These are phyloP conservation scores for Eutrema heterophyllum DNA, from an alignment of 345 rosid species.

Conservation along the genomic window DNA sequence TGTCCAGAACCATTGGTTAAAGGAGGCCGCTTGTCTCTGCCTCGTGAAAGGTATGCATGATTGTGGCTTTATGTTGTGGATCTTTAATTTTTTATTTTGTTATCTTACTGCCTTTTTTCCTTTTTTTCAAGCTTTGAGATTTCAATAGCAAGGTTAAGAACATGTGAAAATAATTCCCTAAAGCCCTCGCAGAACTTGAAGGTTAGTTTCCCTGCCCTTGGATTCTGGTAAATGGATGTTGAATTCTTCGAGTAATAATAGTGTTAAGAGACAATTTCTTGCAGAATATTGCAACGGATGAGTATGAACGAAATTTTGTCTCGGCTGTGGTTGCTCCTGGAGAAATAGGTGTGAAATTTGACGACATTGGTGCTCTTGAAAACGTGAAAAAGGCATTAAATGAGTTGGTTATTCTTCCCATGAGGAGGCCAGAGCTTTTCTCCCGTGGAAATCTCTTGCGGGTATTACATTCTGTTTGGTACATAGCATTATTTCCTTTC, in stretches of 20 bases:
- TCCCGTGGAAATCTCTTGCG: slow-evolving; percentile 83
- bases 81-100: slow-evolving; percentile 11
- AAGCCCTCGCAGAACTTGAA: slow-evolving; percentile 70
- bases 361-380: slow-evolving; percentile 94
- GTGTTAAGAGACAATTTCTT: slow-evolving; percentile 22
- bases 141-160: slow-evolving; percentile 72
- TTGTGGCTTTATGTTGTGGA: slow-evolving; percentile 6
- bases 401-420: slow-evolving; percentile 98
- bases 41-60: slow-evolving; percentile 61
- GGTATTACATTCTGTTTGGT: slow-evolving; percentile 38
- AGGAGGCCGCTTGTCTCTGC: slow-evolving; percentile 66
- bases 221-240: slow-evolving; percentile 5
- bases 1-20: slow-evolving; percentile 58
- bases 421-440: slow-evolving; percentile 94
- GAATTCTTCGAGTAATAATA: background rate
- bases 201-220: slow-evolving; percentile 36
- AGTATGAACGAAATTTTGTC: slow-evolving; percentile 78
- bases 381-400: slow-evolving; percentile 83
- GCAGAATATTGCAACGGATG: slow-evolving; percentile 84
- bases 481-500: background rate
- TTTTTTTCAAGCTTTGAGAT: slow-evolving; percentile 67
- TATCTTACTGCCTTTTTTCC: slow-evolving; percentile 14
- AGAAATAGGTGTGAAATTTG: slow-evolving; percentile 89
- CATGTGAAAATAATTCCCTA: slow-evolving; percentile 51
- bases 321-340: slow-evolving; percentile 90